Evolutionary conservation across 2,329 filamentous ascomycete genomes (phyloP).

Genomic region (Fusarium mangiferae): DNA sequence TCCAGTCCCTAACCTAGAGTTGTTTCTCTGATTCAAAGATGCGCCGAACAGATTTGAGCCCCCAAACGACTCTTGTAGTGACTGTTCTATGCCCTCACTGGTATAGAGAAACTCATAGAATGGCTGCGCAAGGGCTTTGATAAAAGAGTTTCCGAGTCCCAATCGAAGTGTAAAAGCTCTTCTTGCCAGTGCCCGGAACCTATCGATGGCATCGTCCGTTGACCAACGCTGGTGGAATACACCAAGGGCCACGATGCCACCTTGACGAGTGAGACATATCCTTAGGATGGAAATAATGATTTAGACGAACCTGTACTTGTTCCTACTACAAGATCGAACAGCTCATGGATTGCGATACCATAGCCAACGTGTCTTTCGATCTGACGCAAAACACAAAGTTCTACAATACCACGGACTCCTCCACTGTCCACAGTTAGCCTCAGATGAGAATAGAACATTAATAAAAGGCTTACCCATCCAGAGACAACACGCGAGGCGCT

Average conservation of each 20-base stretch:
- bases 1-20: not conserved
- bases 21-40: not conserved
- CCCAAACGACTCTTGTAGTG: not conserved
- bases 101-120: constrained; percentile 18
- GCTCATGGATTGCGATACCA: constrained; percentile 9
- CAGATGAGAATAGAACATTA: fast-evolving
- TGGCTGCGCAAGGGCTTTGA: constrained; percentile 6
- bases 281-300: fast-evolving
- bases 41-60: not conserved
- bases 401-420: constrained; percentile 13
- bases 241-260: constrained; percentile 16
- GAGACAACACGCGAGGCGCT: constrained; percentile 3
- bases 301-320: constrained; percentile 14
- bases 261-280: not conserved
- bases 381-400: constrained; percentile 1
- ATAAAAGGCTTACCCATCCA: not conserved
- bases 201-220: not conserved
- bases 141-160: not conserved
- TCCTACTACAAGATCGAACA: constrained; percentile 26
- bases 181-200: not conserved
- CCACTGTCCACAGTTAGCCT: not conserved
- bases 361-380: not conserved
- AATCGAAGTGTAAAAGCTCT: constrained; percentile 1
- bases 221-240: constrained; percentile 11
- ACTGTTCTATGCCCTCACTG: not conserved